Evolutionary conservation across 768 basidiomycete species (phyloP).

Genomic region (Auricularia cornea): DNA sequence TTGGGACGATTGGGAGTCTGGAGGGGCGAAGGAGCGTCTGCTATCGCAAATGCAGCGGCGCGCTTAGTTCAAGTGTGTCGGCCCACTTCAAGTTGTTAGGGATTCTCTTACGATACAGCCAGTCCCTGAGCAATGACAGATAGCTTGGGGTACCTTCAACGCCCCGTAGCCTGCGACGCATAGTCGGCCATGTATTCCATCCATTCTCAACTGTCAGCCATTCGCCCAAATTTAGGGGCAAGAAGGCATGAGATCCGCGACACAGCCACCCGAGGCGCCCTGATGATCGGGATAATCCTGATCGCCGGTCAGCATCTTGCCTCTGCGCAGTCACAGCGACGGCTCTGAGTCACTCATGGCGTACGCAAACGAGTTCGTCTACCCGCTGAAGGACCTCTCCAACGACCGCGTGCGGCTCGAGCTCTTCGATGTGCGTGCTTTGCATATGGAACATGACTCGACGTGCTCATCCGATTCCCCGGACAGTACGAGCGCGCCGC

Average conservation of each 20-base stretch:
- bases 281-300: background rate
- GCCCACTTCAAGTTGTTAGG: background rate
- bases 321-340: too few relatives aligned
- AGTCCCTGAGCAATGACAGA: too few relatives aligned
- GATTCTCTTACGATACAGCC: too few relatives aligned
- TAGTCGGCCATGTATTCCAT: too few relatives aligned
- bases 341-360: background rate
- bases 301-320: background rate
- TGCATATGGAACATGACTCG: too few relatives aligned
- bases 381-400: constrained; percentile 23
- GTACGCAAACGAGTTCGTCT: background rate
- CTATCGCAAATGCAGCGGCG: background rate
- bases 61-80: background rate
- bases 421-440: constrained; percentile 32
- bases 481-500: constrained; percentile 35
- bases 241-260: too few relatives aligned
- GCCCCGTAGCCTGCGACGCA: too few relatives aligned
- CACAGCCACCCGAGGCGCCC: background rate
- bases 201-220: too few relatives aligned
- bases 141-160: too few relatives aligned
- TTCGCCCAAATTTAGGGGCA: too few relatives aligned
- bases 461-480: too few relatives aligned
- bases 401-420: constrained; percentile 39
- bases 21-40: background rate
- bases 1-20: constrained; percentile 1